phyloP scores from a whole-genome alignment of 176 grass and related monocot genomes.

The Puccinellia tenuiflora region DNA sequence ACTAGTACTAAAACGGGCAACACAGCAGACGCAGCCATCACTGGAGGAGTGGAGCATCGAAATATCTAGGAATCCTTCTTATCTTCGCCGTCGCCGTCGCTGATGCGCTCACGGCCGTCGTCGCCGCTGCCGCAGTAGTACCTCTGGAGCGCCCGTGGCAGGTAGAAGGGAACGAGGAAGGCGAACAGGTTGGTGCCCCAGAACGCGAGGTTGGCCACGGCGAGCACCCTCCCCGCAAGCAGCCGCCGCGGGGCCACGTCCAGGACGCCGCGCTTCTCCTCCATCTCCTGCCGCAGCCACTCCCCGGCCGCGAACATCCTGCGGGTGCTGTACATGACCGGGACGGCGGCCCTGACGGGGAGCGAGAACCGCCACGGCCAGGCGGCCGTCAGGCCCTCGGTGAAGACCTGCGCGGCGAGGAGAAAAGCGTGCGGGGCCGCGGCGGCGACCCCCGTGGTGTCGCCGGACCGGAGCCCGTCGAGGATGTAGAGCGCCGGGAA shows the following conservation, averaged over 20 bases:
- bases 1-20: background rate
- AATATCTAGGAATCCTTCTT: conserved; percentile 23
- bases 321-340: conserved; percentile 59
- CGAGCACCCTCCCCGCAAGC: conserved; percentile 46
- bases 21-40: background rate
- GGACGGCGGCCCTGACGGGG: conserved; percentile 56
- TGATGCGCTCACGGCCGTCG: background rate
- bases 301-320: conserved; percentile 66
- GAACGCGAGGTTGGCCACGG: conserved; percentile 51
- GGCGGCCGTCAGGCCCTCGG: conserved; percentile 55
- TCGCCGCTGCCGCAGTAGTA: conserved; percentile 35
- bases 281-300: conserved; percentile 59
- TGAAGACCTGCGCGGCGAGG: conserved; percentile 67
- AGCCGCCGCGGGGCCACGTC: conserved; percentile 23
- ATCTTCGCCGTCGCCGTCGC: background rate
- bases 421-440: conserved; percentile 79
- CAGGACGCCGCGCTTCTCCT: conserved; percentile 21
- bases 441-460: conserved; percentile 33
- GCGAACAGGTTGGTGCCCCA: conserved; percentile 69
- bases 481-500: conserved; percentile 69
- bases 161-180: conserved; percentile 71
- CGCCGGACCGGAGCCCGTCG: conserved; percentile 45
- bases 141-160: conserved; percentile 53
- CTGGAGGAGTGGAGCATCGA: background rate
- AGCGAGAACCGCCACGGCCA: conserved; percentile 59